A percentile compares a stretch with the other conserved stretches of the same genome.
Conservation (phyloP, 148 eudicot genomes). For the Rhododendron vialii region DNA sequence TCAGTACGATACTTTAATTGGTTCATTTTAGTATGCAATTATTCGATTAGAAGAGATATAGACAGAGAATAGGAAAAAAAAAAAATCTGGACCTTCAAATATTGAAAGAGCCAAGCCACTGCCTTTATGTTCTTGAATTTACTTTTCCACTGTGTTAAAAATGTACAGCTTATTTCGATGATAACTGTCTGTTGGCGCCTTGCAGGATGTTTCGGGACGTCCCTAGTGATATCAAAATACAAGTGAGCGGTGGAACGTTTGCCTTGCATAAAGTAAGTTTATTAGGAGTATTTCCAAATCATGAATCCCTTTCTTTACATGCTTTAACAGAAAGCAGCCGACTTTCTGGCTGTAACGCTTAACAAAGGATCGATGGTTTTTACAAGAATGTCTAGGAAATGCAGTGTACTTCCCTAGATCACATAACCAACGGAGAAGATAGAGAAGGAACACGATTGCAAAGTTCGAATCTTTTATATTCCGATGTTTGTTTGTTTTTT, state of each 20-base stretch:
- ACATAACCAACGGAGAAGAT: neutral
- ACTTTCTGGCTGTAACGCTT: neutral
- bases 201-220: conserved; percentile 91
- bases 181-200: neutral
- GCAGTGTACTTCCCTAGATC: neutral
- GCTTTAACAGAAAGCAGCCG: neutral
- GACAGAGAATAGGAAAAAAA: neutral
- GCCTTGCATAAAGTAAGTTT: conserved; percentile 80
- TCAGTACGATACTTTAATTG: neutral
- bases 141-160: neutral
- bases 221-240: conserved; percentile 85
- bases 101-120: neutral
- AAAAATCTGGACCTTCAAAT: too few relatives aligned
- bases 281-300: neutral
- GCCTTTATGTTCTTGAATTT: neutral
- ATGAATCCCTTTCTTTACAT: neutral
- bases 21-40: neutral
- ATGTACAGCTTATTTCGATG: neutral
- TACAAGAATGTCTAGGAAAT: neutral
- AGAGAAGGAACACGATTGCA: neutral
- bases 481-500: neutral
- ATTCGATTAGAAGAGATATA: neutral
- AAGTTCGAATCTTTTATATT: neutral
- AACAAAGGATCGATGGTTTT: neutral
- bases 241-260: conserved; percentile 68